These are phyloP conservation scores for Macrolepiota albuminosa DNA, from an alignment of 768 basidiomycete genomes.

Conservation along the genomic window DNA sequence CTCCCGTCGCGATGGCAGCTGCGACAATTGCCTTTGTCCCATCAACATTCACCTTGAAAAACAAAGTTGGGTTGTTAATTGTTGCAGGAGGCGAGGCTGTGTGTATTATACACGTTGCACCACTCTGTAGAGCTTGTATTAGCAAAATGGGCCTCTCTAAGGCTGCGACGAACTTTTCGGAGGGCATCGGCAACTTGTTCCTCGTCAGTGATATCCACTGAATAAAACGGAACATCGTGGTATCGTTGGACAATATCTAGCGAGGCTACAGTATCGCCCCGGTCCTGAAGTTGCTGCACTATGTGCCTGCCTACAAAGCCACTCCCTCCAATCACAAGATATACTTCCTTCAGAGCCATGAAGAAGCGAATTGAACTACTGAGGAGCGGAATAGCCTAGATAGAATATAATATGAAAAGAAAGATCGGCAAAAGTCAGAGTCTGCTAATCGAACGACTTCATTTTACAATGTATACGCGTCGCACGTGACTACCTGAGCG, in stretches of 20 bases:
- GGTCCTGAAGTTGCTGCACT: constrained; percentile 75
- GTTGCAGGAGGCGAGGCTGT: constrained; percentile 83
- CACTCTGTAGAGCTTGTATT: constrained; percentile 43
- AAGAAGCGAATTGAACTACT: neutral
- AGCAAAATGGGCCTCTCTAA: neutral
- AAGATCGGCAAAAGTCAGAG: neutral
- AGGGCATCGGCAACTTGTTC: constrained; percentile 69
- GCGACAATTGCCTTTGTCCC: constrained; percentile 85
- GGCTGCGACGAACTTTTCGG: constrained; percentile 49
- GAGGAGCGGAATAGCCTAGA: neutral
- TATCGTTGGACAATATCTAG: constrained; percentile 93
- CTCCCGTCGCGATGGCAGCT: constrained; percentile 66
- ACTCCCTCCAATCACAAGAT: constrained; percentile 91
- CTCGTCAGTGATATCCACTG: constrained; percentile 83
- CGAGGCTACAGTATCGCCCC: constrained; percentile 77
- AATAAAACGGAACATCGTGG: constrained; percentile 81
- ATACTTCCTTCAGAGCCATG: constrained; percentile 50
- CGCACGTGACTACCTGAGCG: constrained; percentile 33
- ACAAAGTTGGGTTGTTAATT: constrained; percentile 61
- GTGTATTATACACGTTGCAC: constrained; percentile 89
- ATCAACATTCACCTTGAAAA: constrained; percentile 91
- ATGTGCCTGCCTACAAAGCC: constrained; percentile 91
- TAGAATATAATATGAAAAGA: neutral
- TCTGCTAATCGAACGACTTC: constrained; percentile 20
- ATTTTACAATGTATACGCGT: constrained; percentile 25